phyloP scores from a whole-genome alignment of 495 filamentous ascomycete genomes.

The Parathielavia appendiculata region DNA sequence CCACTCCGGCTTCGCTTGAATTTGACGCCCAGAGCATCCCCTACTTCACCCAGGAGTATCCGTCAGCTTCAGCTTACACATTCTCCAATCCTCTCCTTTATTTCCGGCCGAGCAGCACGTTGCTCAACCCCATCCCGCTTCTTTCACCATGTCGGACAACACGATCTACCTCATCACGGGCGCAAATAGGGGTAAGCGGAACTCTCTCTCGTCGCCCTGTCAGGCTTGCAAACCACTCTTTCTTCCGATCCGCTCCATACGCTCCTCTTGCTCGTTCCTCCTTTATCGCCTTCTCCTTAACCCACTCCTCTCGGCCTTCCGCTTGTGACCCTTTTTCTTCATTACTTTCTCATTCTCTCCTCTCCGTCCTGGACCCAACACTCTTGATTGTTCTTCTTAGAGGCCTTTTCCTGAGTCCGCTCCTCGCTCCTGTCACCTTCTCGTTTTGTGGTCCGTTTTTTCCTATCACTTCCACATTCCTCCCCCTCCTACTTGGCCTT shows the following conservation, averaged over 20 bases:
- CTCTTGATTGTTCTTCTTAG: too few species aligned
- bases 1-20: background rate
- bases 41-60: background rate
- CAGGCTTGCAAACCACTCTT: background rate
- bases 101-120: background rate
- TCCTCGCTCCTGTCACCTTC: too few species aligned
- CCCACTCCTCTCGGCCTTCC: background rate
- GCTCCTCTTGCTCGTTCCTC: background rate
- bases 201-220: background rate
- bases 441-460: too few species aligned
- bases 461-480: too few species aligned
- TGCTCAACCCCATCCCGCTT: background rate
- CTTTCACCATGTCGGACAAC: constrained; percentile 19
- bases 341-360: background rate
- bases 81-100: background rate
- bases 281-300: background rate
- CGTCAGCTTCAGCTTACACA: background rate
- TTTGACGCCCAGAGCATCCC: background rate
- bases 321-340: background rate
- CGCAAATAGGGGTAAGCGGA: constrained; percentile 35
- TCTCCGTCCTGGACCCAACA: too few species aligned
- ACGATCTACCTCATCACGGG: constrained; percentile 39
- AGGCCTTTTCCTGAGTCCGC: too few species aligned
- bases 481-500: too few species aligned
- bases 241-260: background rate